phyloP scores from a whole-genome alignment of 768 basidiomycete genomes.

The Boletus subparvulus region DNA sequence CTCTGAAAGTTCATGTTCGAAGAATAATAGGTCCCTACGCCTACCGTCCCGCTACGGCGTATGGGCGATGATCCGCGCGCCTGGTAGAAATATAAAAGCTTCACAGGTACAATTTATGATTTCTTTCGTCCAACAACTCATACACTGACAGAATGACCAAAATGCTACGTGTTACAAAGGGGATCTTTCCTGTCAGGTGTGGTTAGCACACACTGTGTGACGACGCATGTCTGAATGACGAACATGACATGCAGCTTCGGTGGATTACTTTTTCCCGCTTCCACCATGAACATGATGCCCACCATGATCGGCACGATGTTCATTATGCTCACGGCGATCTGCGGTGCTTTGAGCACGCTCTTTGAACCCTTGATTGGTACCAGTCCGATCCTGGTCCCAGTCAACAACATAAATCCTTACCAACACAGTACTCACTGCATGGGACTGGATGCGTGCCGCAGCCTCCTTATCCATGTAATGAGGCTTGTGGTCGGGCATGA shows the following conservation, averaged over 20 bases:
- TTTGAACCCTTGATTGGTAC: slow-evolving; percentile 6
- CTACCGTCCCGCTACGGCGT: no score
- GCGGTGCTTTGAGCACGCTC: slow-evolving; percentile 7
- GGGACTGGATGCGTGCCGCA: slow-evolving; percentile 7
- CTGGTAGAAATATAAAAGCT: no score
- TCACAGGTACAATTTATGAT: background rate
- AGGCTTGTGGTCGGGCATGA: slow-evolving; percentile 4
- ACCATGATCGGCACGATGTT: no score
- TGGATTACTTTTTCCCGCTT: background rate
- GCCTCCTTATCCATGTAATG: slow-evolving; percentile 2
- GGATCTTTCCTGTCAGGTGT: background rate
- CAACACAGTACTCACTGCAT: slow-evolving; percentile 3
- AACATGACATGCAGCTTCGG: background rate
- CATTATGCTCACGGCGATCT: background rate
- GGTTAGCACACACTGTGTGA: background rate
- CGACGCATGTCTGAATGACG: background rate
- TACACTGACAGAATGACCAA: background rate
- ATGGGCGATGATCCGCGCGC: no score
- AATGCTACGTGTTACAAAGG: background rate
- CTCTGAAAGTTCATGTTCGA: no score
- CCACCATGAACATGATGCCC: no score
- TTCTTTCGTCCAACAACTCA: background rate
- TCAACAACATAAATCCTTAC: background rate
- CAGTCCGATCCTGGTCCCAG: background rate
- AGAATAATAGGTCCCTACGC: no score